These are phyloP conservation scores for Penicillium sp. DNA, from an alignment of 2,329 filamentous ascomycete genomes.

Conservation along the genomic window DNA sequence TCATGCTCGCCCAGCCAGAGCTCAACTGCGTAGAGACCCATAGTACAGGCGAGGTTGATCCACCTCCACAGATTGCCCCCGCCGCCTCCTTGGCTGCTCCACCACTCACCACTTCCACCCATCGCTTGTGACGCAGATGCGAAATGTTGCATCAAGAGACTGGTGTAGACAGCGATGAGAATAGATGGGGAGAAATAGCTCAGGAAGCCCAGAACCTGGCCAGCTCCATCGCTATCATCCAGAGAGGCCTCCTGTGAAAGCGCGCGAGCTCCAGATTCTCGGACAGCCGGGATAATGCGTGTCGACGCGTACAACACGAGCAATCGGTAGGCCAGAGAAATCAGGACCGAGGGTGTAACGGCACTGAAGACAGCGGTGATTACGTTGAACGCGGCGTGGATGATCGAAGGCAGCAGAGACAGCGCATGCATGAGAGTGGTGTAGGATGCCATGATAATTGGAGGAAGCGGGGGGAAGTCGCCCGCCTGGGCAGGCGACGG, in stretches of 20 bases:
- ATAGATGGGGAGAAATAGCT: conserved; percentile 96
- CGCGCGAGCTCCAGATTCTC: conserved; percentile 79
- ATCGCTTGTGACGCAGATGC: conserved; percentile 66
- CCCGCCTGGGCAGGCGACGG: conserved; percentile 58
- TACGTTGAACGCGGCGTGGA: conserved; percentile 81
- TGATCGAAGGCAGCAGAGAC: conserved; percentile 77
- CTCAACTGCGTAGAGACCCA: conserved; percentile 87
- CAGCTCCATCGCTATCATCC: conserved; percentile 82
- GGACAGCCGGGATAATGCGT: conserved; percentile 90
- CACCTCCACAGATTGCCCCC: conserved; percentile 90
- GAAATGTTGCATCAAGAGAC: conserved; percentile 92
- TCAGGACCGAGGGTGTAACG: conserved; percentile 92
- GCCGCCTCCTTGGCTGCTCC: conserved; percentile 80
- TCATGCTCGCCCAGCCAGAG: conserved; percentile 74
- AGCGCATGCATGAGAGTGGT: conserved; percentile 85
- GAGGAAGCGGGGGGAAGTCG: conserved; percentile 92
- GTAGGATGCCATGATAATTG: conserved; percentile 98
- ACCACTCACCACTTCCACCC: conserved; percentile 70
- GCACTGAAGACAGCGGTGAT: conserved; percentile 91
- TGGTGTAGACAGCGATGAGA: conserved; percentile 94
- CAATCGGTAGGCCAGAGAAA: conserved; percentile 89
- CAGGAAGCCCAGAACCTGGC: conserved; percentile 76
- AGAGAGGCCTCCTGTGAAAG: conserved; percentile 82
- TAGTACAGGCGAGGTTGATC: conserved; percentile 87
- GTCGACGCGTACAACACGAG: conserved; percentile 95